Evolutionary conservation across 2,329 filamentous ascomycete species (phyloP).

Genomic region (Fusarium goolgardi): DNA sequence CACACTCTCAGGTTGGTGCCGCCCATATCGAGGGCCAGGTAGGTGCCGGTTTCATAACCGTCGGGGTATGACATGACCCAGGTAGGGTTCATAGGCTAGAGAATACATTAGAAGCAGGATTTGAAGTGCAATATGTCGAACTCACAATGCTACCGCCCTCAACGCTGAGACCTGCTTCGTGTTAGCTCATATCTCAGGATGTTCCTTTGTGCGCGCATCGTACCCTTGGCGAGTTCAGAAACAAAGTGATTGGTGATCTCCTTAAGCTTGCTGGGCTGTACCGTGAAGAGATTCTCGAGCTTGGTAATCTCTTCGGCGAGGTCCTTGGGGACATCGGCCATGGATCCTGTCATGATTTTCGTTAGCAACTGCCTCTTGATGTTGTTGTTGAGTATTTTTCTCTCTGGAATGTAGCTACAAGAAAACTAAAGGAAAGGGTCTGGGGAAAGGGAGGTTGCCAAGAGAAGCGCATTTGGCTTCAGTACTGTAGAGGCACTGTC

Average conservation of each 20-base stretch:
- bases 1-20: conserved; percentile 96
- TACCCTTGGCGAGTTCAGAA: conserved; percentile 86
- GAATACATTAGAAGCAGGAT: conserved; percentile 35
- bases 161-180: conserved; percentile 74
- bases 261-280: conserved; percentile 84
- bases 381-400: not conserved
- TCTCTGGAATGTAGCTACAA: not conserved
- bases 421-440: not conserved
- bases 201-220: not conserved
- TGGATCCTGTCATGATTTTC: conserved; percentile 72
- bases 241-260: conserved; percentile 91
- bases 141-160: conserved; percentile 93
- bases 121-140: conserved; percentile 35
- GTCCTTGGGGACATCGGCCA: conserved; percentile 89
- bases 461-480: conserved; percentile 12
- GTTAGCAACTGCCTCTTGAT: conserved; percentile 28
- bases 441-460: not conserved
- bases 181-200: conserved; percentile 21
- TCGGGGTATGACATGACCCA: conserved; percentile 94
- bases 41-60: conserved; percentile 88
- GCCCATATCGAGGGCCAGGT: conserved; percentile 92
- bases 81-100: conserved; percentile 94
- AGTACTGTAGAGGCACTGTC: conserved; percentile 14
- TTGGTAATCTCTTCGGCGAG: conserved; percentile 82
- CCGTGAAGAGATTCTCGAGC: conserved; percentile 85